These are phyloP conservation scores for Fraxinus platypoda DNA, from an alignment of 305 asterid species.

Conservation along the genomic window DNA sequence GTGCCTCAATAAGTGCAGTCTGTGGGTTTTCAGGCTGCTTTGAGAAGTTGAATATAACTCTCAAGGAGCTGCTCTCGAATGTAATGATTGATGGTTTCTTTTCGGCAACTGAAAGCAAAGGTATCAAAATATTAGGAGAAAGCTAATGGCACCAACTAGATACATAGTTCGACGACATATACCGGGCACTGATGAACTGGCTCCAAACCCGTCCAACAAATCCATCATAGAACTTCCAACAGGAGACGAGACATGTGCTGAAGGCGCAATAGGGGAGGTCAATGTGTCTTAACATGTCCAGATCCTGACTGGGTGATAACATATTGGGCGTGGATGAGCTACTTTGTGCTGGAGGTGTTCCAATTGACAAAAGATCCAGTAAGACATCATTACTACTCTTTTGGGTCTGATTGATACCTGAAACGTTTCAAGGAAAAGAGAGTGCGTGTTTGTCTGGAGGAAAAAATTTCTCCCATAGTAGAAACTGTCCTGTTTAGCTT, in stretches of 20 bases:
- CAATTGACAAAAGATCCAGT: conserved; percentile 84
- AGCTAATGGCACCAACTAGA: neutral
- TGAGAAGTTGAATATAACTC: conserved; percentile 71
- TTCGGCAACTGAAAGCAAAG: conserved; percentile 45
- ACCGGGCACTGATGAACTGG: conserved; percentile 57
- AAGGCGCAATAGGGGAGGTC: conserved; percentile 50
- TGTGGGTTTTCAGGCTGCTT: conserved; percentile 76
- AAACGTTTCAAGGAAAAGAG: conserved; percentile 21
- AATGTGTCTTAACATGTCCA: conserved; percentile 47
- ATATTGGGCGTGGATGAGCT: conserved; percentile 49
- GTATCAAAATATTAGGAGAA: neutral
- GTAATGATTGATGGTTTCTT: conserved; percentile 68
- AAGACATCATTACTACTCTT: conserved; percentile 67
- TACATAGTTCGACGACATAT: conserved; percentile 16
- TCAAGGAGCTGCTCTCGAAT: conserved; percentile 79
- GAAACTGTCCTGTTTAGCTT: neutral
- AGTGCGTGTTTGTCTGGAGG: neutral
- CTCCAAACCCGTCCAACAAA: conserved; percentile 67
- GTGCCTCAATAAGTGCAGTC: conserved; percentile 73
- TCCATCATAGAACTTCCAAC: conserved; percentile 67
- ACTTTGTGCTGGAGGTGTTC: conserved; percentile 65
- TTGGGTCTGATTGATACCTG: conserved; percentile 59
- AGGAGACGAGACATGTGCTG: conserved; percentile 37
- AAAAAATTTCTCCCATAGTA: neutral
- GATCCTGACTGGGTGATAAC: conserved; percentile 45